These are phyloP conservation scores for Oxyria digyna DNA, from an alignment of 148 eudicot species.

Conservation along the genomic window DNA sequence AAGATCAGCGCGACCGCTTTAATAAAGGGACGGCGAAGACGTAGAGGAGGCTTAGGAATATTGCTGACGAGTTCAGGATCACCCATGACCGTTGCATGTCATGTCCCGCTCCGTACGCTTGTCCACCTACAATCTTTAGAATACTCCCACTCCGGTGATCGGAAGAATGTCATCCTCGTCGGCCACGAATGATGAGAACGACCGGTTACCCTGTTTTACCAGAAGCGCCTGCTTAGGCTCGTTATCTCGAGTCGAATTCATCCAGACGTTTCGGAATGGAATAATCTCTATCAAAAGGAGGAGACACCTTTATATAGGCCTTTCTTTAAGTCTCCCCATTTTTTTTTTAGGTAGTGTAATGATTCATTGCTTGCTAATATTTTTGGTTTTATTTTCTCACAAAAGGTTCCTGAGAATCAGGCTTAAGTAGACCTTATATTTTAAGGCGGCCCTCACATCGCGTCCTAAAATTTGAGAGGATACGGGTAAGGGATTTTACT, in stretches of 20 bases:
- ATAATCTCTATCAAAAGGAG: too few relatives aligned
- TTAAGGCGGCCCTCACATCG: too few relatives aligned
- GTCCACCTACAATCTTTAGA: slow-evolving; percentile 50
- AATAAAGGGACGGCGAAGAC: slow-evolving; percentile 29
- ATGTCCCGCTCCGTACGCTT: slow-evolving; percentile 47
- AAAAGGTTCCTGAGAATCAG: too few relatives aligned
- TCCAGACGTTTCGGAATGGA: not conserved
- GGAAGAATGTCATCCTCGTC: slow-evolving; percentile 17
- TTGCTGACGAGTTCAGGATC: slow-evolving; percentile 16
- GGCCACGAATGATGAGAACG: slow-evolving; percentile 8
- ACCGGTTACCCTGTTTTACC: not conserved
- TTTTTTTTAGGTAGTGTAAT: too few relatives aligned
- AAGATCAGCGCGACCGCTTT: slow-evolving; percentile 19
- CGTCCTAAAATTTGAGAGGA: too few relatives aligned
- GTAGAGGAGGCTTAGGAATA: slow-evolving; percentile 25
- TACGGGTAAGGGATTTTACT: too few relatives aligned
- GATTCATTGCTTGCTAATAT: too few relatives aligned
- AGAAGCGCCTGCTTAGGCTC: not conserved
- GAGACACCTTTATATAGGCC: too few relatives aligned
- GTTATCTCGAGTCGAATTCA: not conserved
- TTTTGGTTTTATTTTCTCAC: too few relatives aligned
- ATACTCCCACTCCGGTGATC: slow-evolving; percentile 11
- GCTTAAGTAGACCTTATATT: too few relatives aligned
- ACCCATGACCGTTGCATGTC: slow-evolving; percentile 49
- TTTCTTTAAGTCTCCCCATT: too few relatives aligned